These are phyloP conservation scores for Ceratopteris richardii DNA, from an alignment of 75 land plant species.

Conservation along the genomic window DNA sequence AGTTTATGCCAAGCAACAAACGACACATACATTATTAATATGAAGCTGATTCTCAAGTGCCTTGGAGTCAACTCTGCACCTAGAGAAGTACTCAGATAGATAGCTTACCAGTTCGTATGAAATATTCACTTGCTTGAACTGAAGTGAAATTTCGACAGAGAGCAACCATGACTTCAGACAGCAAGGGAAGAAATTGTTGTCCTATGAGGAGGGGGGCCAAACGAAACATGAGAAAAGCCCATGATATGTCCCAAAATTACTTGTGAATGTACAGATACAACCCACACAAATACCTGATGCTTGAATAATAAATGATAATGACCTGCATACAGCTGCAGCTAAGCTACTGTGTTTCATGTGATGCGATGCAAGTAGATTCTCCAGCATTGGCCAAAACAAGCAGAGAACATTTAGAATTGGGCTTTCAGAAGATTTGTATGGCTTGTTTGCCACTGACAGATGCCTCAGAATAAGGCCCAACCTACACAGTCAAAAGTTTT, in stretches of 20 bases:
- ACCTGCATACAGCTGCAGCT: constrained; percentile 65
- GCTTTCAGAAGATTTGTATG: constrained; percentile 40
- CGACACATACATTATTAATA: no score
- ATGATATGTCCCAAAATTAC: no score
- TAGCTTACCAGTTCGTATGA: constrained; percentile 62
- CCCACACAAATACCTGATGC: constrained; percentile 57
- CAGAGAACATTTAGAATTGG: constrained; percentile 42
- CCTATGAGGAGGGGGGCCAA: no score
- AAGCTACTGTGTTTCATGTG: constrained; percentile 70
- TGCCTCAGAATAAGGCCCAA: constrained; percentile 68
- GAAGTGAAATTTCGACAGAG: constrained; percentile 59
- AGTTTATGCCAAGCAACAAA: no score
- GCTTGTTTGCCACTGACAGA: constrained; percentile 30
- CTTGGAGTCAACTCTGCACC: no score
- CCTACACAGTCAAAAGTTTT: constrained; percentile 36
- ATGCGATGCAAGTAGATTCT: constrained; percentile 62
- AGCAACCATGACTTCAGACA: constrained; percentile 65
- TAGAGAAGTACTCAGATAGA: no score
- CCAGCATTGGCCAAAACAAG: constrained; percentile 84
- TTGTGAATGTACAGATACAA: no score
- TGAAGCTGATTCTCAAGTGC: no score
- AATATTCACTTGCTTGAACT: constrained; percentile 82
- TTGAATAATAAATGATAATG: constrained; percentile 77
- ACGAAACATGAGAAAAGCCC: no score
- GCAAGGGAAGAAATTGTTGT: constrained; percentile 47